These are phyloP conservation scores for Neurospora cerealis DNA, from an alignment of 495 filamentous ascomycete species.

Conservation along the genomic window DNA sequence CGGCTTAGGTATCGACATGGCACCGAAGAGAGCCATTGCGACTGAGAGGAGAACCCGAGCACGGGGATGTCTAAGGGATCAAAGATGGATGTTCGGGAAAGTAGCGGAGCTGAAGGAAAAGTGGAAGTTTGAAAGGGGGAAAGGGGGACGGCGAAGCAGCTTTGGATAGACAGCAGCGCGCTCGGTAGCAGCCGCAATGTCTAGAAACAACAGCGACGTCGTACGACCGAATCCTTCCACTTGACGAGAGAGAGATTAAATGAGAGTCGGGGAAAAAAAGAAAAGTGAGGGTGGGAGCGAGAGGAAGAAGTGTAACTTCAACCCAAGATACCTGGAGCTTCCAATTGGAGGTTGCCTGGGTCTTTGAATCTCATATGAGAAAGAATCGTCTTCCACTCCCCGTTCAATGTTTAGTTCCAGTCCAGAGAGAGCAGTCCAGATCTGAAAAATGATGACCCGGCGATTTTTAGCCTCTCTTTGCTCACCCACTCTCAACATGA, in stretches of 20 bases:
- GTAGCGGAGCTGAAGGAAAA: neutral
- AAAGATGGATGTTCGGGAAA: neutral
- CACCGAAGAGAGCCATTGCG: neutral
- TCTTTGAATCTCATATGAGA: neutral
- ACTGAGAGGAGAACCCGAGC: neutral
- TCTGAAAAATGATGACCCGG: neutral
- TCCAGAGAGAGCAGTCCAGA: neutral
- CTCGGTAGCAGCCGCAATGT: neutral
- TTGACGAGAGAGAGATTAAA: neutral
- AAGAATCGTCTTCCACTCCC: neutral
- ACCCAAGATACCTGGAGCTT: neutral
- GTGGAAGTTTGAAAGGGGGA: neutral
- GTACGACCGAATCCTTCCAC: neutral
- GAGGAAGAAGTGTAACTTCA: neutral
- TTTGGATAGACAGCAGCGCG: neutral
- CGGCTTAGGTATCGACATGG: constrained; percentile 7
- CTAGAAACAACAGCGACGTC: neutral
- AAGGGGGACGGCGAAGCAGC: neutral
- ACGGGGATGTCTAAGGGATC: neutral
- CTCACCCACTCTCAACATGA: neutral
- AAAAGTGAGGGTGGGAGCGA: neutral
- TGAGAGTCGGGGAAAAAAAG: neutral
- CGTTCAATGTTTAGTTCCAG: neutral
- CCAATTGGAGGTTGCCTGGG: neutral
- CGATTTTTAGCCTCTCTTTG: neutral